Evolutionary conservation across 495 filamentous ascomycete species (phyloP).

Genomic region (Astrothelium subdiscretum): DNA sequence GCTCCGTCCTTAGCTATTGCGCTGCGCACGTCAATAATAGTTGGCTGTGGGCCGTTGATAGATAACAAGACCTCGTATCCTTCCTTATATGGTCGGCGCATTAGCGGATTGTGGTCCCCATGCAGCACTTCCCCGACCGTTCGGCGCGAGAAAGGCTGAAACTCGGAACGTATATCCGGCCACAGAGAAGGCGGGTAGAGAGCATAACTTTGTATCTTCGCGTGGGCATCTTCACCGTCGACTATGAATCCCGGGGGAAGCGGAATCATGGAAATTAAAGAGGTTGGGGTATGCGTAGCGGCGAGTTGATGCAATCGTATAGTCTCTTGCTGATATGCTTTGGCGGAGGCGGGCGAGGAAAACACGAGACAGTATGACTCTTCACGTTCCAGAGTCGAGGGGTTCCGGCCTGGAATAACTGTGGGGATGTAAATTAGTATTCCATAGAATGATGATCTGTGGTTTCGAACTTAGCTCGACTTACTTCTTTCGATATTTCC

Average conservation of each 20-base stretch:
- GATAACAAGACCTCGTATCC: not conserved
- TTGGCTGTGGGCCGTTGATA: not conserved
- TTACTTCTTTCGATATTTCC: constrained; percentile 37
- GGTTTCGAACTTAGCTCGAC: not conserved
- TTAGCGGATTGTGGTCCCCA: not conserved
- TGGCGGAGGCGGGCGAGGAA: constrained; percentile 39
- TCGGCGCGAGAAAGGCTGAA: not conserved
- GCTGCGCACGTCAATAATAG: not conserved
- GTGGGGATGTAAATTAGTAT: constrained; percentile 2
- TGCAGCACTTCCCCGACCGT: not conserved
- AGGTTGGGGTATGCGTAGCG: constrained; percentile 24
- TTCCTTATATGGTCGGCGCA: not conserved
- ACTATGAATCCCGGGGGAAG: constrained; percentile 27
- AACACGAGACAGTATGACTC: constrained; percentile 55
- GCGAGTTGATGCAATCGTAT: constrained; percentile 34
- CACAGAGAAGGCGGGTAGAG: constrained; percentile 36
- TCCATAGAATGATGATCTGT: not conserved
- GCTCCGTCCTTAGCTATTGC: not conserved
- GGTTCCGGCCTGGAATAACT: constrained; percentile 43
- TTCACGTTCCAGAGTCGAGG: constrained; percentile 38
- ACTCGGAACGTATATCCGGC: constrained; percentile 14
- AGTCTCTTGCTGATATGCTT: constrained; percentile 41
- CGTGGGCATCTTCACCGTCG: constrained; percentile 36
- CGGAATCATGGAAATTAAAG: constrained; percentile 18
- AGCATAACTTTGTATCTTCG: constrained; percentile 36